Percentiles rank a stretch among this genome's conserved stretches.
Conservation (phyloP, 495 filamentous ascomycete species). For the Penicillium samsonianum region DNA sequence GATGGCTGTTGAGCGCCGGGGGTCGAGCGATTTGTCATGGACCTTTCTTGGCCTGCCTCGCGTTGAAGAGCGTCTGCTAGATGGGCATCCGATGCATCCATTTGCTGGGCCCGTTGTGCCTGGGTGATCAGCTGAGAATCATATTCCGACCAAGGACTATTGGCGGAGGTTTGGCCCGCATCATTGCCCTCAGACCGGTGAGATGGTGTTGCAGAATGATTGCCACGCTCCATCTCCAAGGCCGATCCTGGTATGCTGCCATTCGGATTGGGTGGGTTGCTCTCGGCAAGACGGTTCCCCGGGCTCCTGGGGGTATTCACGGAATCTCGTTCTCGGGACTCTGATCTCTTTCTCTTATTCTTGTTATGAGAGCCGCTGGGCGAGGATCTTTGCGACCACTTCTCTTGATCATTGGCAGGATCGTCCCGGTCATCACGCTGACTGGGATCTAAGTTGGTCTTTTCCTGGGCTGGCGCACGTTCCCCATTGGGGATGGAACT, state of each 20-base stretch:
- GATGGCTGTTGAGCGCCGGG: slow-evolving; percentile 37
- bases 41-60: slow-evolving; percentile 45
- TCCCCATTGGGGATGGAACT: slow-evolving; percentile 8
- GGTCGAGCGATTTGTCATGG: slow-evolving; percentile 34
- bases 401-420: slow-evolving; percentile 25
- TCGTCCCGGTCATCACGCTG: slow-evolving; percentile 7
- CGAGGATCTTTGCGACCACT: slow-evolving; percentile 30
- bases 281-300: slow-evolving; percentile 12
- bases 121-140: slow-evolving; percentile 45
- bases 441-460: slow-evolving; percentile 7
- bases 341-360: slow-evolving; percentile 47
- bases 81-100: slow-evolving; percentile 53
- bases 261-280: slow-evolving; percentile 20
- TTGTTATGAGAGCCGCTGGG: slow-evolving; percentile 28
- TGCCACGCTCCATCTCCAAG: slow-evolving; percentile 31
- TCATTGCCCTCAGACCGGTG: slow-evolving; percentile 37
- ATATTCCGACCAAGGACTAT: slow-evolving; percentile 44
- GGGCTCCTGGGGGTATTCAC: slow-evolving; percentile 23
- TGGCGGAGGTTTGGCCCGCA: slow-evolving; percentile 32
- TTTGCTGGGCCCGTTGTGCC: slow-evolving; percentile 47
- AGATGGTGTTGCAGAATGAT: slow-evolving; percentile 27
- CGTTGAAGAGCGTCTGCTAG: slow-evolving; percentile 53
- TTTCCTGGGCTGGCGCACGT: not conserved
- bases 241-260: slow-evolving; percentile 23
- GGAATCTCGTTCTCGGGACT: slow-evolving; percentile 36